Conservation (phyloP, 768 basidiomycete genomes). For the Leucosporidium scottii region DNA sequence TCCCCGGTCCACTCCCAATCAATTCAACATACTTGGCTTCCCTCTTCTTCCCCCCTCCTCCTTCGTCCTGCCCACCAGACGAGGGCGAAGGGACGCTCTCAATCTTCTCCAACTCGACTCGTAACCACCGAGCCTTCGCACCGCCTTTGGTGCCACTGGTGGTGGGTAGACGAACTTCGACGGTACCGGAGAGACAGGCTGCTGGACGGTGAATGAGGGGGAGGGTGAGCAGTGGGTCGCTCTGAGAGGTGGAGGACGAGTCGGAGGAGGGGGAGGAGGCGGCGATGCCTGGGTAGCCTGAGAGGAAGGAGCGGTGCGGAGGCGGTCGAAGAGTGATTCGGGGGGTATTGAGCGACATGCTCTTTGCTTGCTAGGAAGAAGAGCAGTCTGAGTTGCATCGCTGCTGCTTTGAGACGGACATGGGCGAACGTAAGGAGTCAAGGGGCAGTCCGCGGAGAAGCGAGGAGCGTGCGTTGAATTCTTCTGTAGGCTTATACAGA, state of each 20-base stretch:
- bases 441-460: no score
- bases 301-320: constrained; percentile 9
- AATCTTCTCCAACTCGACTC: constrained; percentile 82
- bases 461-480: no score
- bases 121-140: constrained; percentile 79
- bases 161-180: constrained; percentile 68
- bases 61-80: constrained; percentile 53
- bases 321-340: constrained; percentile 19
- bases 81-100: constrained; percentile 59
- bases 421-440: no score
- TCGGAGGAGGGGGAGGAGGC: constrained; percentile 1
- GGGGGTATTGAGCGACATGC: no score
- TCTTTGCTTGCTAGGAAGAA: no score
- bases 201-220: constrained; percentile 17
- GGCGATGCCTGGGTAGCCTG: constrained; percentile 84
- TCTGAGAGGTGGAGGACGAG: not conserved
- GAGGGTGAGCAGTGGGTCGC: constrained; percentile 27
- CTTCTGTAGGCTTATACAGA: no score
- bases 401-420: no score
- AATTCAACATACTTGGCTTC: constrained; percentile 54
- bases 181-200: constrained; percentile 44
- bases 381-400: no score
- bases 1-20: constrained; percentile 72
- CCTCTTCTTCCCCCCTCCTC: constrained; percentile 44
- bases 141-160: constrained; percentile 39